Percentiles rank a stretch among this genome's conserved stretches.
phyloP scores from a whole-genome alignment of 768 basidiomycete genomes.

The Guyanaporus albipodus region DNA sequence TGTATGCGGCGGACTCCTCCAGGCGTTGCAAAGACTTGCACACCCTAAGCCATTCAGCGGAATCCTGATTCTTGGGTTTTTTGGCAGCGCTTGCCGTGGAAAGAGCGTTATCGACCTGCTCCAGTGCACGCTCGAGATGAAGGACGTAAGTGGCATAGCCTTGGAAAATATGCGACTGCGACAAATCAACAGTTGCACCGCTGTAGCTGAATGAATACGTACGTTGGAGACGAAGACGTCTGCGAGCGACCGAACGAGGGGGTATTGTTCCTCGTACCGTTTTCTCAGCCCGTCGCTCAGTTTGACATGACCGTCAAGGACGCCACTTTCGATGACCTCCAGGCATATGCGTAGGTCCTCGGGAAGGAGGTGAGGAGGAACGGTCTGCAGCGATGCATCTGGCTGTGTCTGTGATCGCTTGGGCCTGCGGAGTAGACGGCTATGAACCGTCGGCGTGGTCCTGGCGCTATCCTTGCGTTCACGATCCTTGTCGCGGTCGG shows the following conservation, averaged over 20 bases:
- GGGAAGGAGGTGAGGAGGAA: slow-evolving; percentile 78
- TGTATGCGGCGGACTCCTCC: slow-evolving; percentile 76
- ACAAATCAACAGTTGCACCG: slow-evolving; percentile 18
- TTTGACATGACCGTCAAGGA: slow-evolving; percentile 84
- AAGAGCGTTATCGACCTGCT: slow-evolving; percentile 80
- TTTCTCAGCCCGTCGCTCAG: slow-evolving; percentile 82
- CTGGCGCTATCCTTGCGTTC: slow-evolving; percentile 44
- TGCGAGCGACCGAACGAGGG: slow-evolving; percentile 86
- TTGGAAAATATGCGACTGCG: slow-evolving; percentile 85
- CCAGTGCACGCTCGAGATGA: slow-evolving; percentile 88
- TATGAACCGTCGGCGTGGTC: slow-evolving; percentile 29
- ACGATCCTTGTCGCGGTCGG: slow-evolving; percentile 42
- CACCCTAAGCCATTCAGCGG: slow-evolving; percentile 72
- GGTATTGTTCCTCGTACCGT: slow-evolving; percentile 94
- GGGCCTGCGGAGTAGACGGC: slow-evolving; percentile 61
- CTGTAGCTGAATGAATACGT: slow-evolving; percentile 32
- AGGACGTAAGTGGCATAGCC: slow-evolving; percentile 94
- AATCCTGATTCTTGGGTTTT: slow-evolving; percentile 79
- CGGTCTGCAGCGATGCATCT: slow-evolving; percentile 43
- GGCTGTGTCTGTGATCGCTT: slow-evolving; percentile 59
- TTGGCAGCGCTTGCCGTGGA: slow-evolving; percentile 58
- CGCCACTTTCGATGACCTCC: slow-evolving; percentile 81
- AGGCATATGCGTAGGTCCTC: slow-evolving; percentile 84
- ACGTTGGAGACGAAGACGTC: slow-evolving; percentile 97
- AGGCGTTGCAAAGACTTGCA: slow-evolving; percentile 70